Conservation (phyloP, 495 filamentous ascomycete genomes). For the Xylaria bambusicola region DNA sequence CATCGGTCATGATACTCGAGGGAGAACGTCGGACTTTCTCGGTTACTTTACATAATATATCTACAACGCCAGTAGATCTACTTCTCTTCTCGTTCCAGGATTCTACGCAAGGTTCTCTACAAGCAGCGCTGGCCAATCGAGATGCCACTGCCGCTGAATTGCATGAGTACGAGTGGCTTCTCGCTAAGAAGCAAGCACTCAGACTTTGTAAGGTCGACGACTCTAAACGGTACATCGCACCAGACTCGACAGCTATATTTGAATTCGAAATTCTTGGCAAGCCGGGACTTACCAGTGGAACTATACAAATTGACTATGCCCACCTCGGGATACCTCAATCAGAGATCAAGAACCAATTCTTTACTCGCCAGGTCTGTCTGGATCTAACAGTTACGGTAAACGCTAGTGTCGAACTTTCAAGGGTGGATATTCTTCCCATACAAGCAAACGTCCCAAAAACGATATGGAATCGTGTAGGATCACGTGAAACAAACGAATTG, state of each 20-base stretch:
- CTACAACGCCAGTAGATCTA: conserved; percentile 76
- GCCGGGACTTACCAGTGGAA: conserved; percentile 77
- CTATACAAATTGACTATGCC: conserved; percentile 83
- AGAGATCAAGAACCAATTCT: conserved; percentile 71
- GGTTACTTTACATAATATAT: conserved; percentile 79
- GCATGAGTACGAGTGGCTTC: conserved; percentile 80
- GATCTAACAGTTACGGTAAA: conserved; percentile 89
- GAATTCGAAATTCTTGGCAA: conserved; percentile 84
- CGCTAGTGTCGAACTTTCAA: conserved; percentile 76
- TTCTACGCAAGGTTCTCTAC: conserved; percentile 76
- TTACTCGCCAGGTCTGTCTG: conserved; percentile 79
- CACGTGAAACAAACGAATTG: conserved; percentile 24
- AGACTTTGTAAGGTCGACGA: conserved; percentile 58
- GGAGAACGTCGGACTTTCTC: conserved; percentile 78
- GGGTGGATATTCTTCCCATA: conserved; percentile 78
- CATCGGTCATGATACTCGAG: conserved; percentile 87
- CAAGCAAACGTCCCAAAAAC: conserved; percentile 50
- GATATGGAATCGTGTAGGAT: conserved; percentile 43
- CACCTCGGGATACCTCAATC: conserved; percentile 63
- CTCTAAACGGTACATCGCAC: conserved; percentile 60
- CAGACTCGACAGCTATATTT: conserved; percentile 70
- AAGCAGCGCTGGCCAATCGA: conserved; percentile 71
- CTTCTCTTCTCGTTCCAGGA: conserved; percentile 86
- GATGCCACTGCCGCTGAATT: conserved; percentile 75
- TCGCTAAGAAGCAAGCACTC: conserved; percentile 73